These are phyloP conservation scores for apple (Malus domestica) DNA, from an alignment of 306 rosid genomes.

Conservation along the genomic window ASM211411v1 NC_041798.1:40537501-40538000, in stretches of 20 bases:
- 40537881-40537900: not conserved
- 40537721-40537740: not conserved
- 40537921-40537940: not conserved
- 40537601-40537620: not conserved
- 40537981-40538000: not conserved
- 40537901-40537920: not conserved
- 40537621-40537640: not conserved
- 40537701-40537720: constrained; percentile 1
- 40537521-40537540: not conserved
- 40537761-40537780: constrained; percentile 45
- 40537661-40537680: not conserved
- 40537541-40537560: constrained; percentile 5
- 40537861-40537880: not conserved
- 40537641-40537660: not conserved
- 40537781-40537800: constrained; percentile 38
- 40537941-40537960: not conserved
- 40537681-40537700: not conserved
- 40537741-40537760: constrained; percentile 35
- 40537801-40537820: constrained; percentile 6
- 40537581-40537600: constrained; percentile 17
- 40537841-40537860: not conserved
- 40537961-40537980: not conserved
- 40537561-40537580: not conserved
- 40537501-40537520: constrained; percentile 14
- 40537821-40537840: not conserved